Conservation (phyloP, 345 rosid species). For the Eucalyptus virginea region DNA sequence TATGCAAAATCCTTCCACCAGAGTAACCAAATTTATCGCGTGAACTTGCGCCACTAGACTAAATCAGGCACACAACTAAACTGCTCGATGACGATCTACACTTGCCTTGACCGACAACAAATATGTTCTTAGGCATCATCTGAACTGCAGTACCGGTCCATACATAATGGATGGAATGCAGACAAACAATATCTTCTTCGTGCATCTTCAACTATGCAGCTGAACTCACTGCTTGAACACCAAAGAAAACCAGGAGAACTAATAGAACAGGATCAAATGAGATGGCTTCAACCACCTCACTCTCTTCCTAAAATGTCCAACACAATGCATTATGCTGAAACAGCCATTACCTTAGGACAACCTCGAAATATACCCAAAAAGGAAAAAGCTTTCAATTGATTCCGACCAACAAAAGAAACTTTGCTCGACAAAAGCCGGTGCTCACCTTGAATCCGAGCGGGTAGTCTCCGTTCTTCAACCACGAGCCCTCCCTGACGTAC, state of each 20-base stretch:
- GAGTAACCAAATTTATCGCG: neutral
- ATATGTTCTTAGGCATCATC: neutral
- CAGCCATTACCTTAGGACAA: neutral
- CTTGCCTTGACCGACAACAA: neutral
- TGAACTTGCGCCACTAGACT: neutral
- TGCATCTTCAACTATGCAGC: neutral
- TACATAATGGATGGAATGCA: neutral
- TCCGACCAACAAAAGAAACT: neutral
- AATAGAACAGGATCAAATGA: neutral
- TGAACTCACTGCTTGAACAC: neutral
- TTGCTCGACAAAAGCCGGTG: neutral
- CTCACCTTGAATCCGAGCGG: conserved; percentile 32
- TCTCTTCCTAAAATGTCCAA: neutral
- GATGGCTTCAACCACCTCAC: neutral
- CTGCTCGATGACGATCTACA: neutral
- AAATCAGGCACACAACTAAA: neutral
- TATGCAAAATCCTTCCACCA: neutral
- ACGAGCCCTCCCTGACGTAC: conserved; percentile 9
- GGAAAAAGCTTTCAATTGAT: neutral
- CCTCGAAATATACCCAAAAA: neutral
- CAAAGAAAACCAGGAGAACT: neutral
- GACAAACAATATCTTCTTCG: neutral
- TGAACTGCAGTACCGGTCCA: neutral
- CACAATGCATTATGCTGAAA: neutral
- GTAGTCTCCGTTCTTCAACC: conserved; percentile 7